A percentile compares a stretch with the other conserved stretches of the same genome.
phyloP scores from a whole-genome alignment of 805 yeast species.

The Ogataea methanolica region DNA sequence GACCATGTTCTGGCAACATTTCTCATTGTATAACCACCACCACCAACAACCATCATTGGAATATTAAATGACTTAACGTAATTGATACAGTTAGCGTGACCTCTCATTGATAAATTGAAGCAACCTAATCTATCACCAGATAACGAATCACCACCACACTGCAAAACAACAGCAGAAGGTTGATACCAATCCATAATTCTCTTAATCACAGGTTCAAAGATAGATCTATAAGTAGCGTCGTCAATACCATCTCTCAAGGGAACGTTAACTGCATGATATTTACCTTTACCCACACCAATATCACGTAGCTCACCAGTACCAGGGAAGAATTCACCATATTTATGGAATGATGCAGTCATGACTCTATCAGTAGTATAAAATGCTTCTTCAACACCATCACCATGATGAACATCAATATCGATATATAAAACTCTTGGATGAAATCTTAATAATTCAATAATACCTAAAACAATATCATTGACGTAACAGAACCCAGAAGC shows the following conservation, averaged over 20 bases:
- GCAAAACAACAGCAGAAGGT: conserved; percentile 95
- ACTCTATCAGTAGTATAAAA: conserved; percentile 89
- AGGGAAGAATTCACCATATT: conserved; percentile 90
- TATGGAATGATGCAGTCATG: conserved; percentile 87
- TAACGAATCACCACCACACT: conserved; percentile 97
- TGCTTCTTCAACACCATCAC: conserved; percentile 95
- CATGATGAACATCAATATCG: conserved; percentile 90
- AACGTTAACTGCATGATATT: conserved; percentile 78
- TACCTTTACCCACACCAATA: conserved; percentile 80
- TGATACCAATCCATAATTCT: conserved; percentile 80
- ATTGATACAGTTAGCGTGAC: conserved; percentile 94
- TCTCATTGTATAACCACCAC: conserved; percentile 98
- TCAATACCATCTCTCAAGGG: conserved; percentile 93
- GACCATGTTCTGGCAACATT: conserved; percentile 97
- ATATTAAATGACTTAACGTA: conserved; percentile 81
- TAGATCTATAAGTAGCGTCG: conserved; percentile 77
- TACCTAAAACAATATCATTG: conserved; percentile 85
- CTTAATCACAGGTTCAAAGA: conserved; percentile 84
- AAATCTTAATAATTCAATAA: conserved; percentile 69
- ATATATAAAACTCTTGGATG: conserved; percentile 85
- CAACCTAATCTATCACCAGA: conserved; percentile 96
- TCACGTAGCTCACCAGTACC: conserved; percentile 88
- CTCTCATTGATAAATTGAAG: conserved; percentile 87
- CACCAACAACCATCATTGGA: conserved; percentile 92
- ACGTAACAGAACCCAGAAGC: conserved; percentile 91